phyloP scores from a whole-genome alignment of 306 rosid species.

The Aeschynomene evenia region DNA sequence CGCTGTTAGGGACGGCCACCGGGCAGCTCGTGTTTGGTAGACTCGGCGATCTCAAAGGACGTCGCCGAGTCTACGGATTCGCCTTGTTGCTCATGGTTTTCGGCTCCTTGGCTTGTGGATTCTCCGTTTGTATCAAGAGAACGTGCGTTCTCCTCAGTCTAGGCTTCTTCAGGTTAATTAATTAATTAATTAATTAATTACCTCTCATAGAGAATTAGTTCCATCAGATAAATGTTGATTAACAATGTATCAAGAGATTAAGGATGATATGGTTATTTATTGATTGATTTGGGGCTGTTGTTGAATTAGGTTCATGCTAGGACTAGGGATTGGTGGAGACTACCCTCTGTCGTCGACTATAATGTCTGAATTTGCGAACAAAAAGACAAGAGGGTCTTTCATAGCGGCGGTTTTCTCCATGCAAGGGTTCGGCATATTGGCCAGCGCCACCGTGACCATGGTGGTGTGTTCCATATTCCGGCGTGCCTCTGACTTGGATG shows the following conservation, averaged over 20 bases:
- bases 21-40: conserved; percentile 67
- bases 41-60: conserved; percentile 61
- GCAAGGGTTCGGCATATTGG: conserved; percentile 85
- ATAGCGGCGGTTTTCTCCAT: conserved; percentile 82
- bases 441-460: conserved; percentile 55
- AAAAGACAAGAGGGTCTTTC: conserved; percentile 73
- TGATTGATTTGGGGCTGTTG: too few species aligned
- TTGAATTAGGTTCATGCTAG: conserved; percentile 56
- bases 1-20: conserved; percentile 51
- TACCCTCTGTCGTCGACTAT: conserved; percentile 79
- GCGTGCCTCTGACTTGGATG: not conserved
- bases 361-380: conserved; percentile 88
- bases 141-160: conserved; percentile 55
- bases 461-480: conserved; percentile 53
- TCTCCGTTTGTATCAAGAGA: conserved; percentile 54
- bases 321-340: conserved; percentile 86
- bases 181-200: too few species aligned
- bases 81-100: conserved; percentile 57
- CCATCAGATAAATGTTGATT: too few species aligned
- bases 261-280: too few species aligned
- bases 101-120: conserved; percentile 59
- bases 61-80: conserved; percentile 61
- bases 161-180: conserved; percentile 49
- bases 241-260: too few species aligned
- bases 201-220: too few species aligned